Conservation (phyloP, 2,329 filamentous ascomycete genomes). For the Pyrenophora tritici-repentis region DNA sequence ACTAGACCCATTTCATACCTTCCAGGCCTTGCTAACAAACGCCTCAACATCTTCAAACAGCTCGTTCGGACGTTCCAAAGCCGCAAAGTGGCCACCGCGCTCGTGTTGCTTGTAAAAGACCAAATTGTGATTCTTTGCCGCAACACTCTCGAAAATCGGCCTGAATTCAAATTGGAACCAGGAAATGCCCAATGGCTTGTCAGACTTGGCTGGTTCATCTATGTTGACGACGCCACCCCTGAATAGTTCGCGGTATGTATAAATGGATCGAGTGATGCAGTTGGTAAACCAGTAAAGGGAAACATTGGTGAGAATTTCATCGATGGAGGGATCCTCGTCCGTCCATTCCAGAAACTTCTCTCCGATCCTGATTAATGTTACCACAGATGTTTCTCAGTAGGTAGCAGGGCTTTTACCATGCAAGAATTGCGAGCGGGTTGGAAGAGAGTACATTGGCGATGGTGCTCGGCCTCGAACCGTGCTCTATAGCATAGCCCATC, state of each 20-base stretch:
- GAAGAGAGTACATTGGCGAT: constrained; percentile 61
- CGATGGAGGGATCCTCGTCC: constrained; percentile 49
- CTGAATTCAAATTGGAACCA: constrained; percentile 53
- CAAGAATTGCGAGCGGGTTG: constrained; percentile 62
- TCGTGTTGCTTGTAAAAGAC: constrained; percentile 48
- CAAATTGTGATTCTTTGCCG: constrained; percentile 47
- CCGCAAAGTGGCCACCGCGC: constrained; percentile 61
- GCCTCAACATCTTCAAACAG: constrained; percentile 54
- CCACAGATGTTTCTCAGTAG: neutral
- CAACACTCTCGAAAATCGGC: constrained; percentile 46
- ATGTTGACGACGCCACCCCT: constrained; percentile 11
- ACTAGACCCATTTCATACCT: constrained; percentile 23
- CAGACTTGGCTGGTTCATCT: neutral
- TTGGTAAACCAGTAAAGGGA: constrained; percentile 62
- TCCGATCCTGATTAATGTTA: constrained; percentile 49
- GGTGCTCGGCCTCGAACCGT: constrained; percentile 61
- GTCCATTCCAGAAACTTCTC: constrained; percentile 64
- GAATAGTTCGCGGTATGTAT: constrained; percentile 52
- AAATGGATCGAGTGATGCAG: constrained; percentile 54
- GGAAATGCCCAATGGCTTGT: constrained; percentile 52
- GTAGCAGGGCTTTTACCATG: constrained; percentile 49
- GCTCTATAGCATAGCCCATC: constrained; percentile 58
- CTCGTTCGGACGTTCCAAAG: constrained; percentile 51
- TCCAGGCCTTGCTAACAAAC: constrained; percentile 49
- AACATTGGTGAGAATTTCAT: constrained; percentile 57